These are phyloP conservation scores for Alliaria petiolata DNA, from an alignment of 345 rosid species.

Conservation along the genomic window DNA sequence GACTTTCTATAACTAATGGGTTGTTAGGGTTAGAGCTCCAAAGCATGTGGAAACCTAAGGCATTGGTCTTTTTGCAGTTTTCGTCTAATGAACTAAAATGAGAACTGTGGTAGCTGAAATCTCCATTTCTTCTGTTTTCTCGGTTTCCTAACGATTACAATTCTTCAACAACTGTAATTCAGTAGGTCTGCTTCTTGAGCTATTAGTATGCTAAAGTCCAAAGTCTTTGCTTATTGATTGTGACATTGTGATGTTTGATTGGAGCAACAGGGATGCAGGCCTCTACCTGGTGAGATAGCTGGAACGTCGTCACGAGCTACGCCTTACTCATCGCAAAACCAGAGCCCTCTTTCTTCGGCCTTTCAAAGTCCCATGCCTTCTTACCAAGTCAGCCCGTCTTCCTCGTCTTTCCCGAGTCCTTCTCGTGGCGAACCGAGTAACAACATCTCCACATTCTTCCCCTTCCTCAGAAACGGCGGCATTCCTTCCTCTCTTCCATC, in stretches of 20 bases:
- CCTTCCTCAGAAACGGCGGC: conserved; percentile 52
- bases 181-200: no score
- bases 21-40: not conserved
- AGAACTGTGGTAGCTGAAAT: not conserved
- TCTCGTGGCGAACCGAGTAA: conserved; percentile 42
- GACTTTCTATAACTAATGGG: not conserved
- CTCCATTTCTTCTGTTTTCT: not conserved
- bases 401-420: conserved; percentile 90
- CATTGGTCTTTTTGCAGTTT: conserved; percentile 1
- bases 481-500: conserved; percentile 86
- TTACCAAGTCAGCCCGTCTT: conserved; percentile 84
- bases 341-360: conserved; percentile 80
- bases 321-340: conserved; percentile 76
- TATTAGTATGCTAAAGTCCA: no score
- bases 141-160: not conserved
- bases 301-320: conserved; percentile 55
- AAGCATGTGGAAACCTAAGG: not conserved
- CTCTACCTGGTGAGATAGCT: conserved; percentile 48
- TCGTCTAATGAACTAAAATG: not conserved
- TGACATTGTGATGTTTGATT: conserved; percentile 8
- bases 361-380: conserved; percentile 94
- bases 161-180: no score
- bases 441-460: conserved; percentile 50
- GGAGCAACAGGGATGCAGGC: conserved; percentile 71
- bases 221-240: not conserved